Evolutionary conservation across 345 rosid species (phyloP).

Genomic region (Eucalyptus leucophloia): DNA sequence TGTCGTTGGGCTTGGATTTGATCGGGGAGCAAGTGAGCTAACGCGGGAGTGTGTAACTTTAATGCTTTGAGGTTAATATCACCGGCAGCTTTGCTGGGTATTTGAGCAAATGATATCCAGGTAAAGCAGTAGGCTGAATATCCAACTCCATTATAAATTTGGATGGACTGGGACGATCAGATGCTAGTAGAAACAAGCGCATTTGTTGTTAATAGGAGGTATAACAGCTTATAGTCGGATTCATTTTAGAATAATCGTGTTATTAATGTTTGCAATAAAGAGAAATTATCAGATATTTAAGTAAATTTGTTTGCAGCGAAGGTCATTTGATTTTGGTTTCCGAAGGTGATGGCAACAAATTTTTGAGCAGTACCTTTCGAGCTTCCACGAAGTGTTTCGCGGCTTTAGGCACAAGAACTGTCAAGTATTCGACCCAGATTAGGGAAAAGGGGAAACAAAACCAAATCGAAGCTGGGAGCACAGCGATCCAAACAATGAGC

Average conservation of each 20-base stretch:
- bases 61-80: not conserved
- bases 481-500: not conserved
- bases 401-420: not conserved
- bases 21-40: slow-evolving; percentile 83
- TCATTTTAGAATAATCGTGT: not conserved
- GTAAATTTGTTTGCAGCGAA: not conserved
- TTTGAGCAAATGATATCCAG: not conserved
- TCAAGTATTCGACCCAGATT: not conserved
- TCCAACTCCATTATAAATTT: not conserved
- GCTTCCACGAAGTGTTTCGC: not conserved
- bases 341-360: not conserved
- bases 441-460: not conserved
- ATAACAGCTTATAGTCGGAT: not conserved
- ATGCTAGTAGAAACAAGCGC: not conserved
- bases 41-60: not conserved
- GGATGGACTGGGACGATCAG: not conserved
- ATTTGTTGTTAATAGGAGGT: not conserved
- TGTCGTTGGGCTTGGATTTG: slow-evolving; percentile 84
- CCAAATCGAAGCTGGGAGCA: not conserved
- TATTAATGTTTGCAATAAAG: not conserved
- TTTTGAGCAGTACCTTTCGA: not conserved
- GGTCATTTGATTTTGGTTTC: not conserved
- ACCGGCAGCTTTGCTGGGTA: not conserved
- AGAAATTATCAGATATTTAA: not conserved
- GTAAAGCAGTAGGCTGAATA: not conserved